phyloP scores from a whole-genome alignment of 2,329 filamentous ascomycete species.

The Raffaelea ambrosiae region DNA sequence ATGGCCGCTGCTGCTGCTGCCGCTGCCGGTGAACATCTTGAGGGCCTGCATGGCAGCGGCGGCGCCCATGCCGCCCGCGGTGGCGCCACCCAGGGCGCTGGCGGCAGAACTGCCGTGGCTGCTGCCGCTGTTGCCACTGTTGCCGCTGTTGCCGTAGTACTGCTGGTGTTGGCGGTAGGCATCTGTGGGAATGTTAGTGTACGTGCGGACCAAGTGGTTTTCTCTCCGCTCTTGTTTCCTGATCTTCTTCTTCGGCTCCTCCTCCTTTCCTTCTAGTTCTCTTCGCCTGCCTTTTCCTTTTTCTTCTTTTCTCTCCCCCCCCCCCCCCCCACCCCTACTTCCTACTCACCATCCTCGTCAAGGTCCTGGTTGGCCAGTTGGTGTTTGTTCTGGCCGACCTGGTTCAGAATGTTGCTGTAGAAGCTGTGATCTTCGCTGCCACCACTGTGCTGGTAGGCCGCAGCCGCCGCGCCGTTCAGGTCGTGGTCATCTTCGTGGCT shows the following conservation, averaged over 20 bases:
- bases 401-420: conserved; percentile 39
- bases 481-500: conserved; percentile 36
- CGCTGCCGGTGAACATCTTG: conserved; percentile 59
- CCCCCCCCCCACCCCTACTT: background rate
- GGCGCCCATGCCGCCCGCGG: conserved; percentile 50
- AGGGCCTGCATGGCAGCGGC: conserved; percentile 76
- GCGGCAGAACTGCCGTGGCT: conserved; percentile 27
- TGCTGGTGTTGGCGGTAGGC: conserved; percentile 69
- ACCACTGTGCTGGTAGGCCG: conserved; percentile 33
- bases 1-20: conserved; percentile 29
- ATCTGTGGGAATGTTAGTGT: conserved; percentile 29
- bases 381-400: conserved; percentile 40
- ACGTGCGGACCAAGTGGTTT: too few relatives aligned
- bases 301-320: background rate
- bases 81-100: conserved; percentile 29
- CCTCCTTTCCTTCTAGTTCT: too few relatives aligned
- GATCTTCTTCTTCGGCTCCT: too few relatives aligned
- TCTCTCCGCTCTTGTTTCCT: too few relatives aligned
- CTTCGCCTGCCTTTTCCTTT: too few relatives aligned
- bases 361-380: conserved; percentile 35
- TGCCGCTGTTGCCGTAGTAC: conserved; percentile 50
- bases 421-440: conserved; percentile 36
- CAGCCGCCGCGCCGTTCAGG: conserved; percentile 36
- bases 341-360: conserved; percentile 39
- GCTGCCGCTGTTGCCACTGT: conserved; percentile 35